Base-by-base conservation (phyloP, 257 asterid genomes). In the Nyctanthes arbortristis region DNA sequence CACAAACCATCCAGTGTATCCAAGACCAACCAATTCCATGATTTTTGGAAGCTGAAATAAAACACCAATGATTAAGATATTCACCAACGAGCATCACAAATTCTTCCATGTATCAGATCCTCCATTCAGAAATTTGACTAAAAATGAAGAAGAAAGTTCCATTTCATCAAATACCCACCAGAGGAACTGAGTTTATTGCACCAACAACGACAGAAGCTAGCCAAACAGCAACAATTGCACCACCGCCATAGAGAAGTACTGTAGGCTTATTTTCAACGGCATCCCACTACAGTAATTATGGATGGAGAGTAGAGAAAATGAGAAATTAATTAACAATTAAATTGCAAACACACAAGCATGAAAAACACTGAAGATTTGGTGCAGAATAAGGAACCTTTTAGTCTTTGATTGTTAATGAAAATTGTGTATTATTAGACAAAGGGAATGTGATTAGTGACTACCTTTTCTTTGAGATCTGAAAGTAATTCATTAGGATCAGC, bases 1-100 rank as follows among this genome's bases (percentile, higher is more conserved):
- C 61, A 91, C 99, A 68, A 94, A 94, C 99, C 99, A 94, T 60
- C 97, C 99, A 0, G 97, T 81, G 87, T 94, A 94, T 75, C 99
- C 97, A 24, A 94, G 97, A 36, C 97, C 97, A 34, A 94, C 93
- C 80, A 91, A 73, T 87, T 94, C 99, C 97, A 94, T 71, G 74
- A 94, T 78, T 88, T 94, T 94, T 12, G 99, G 97, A 36, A 94
- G 96, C 99, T 94, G 93, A 61, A 33, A 57, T 3, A 57, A 72
- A 33, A 60, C 32, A 11, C 39, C 31, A 25, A 52, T 3, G 7
- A 35, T 5, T 5, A 5, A 35, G 7, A 35, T 5, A 35, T 35
- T n/a, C n/a, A n/a, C n/a, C n/a, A 35, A 35, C 11, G 10, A 12
- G 32, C 37, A 16, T 43, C 35, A 30, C 7, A 49, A 18, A 24